phyloP scores from a whole-genome alignment of 306 rosid genomes.

The Sindora glabra region DNA sequence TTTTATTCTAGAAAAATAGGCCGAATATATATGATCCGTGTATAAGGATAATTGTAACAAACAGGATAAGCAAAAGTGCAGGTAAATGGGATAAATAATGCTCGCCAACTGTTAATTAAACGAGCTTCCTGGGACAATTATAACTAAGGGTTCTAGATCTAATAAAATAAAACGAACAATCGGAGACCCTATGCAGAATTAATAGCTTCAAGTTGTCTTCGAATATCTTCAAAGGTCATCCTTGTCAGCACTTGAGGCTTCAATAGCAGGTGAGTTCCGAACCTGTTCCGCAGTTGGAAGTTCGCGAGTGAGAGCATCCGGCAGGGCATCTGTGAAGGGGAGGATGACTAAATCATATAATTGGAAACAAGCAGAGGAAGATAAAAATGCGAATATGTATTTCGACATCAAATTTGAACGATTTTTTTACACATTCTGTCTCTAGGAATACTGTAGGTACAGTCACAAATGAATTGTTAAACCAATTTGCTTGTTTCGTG shows the following conservation, averaged over 20 bases:
- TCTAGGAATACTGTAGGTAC: too few species aligned
- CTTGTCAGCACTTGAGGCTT: slow-evolving; percentile 20
- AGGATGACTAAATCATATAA: neutral
- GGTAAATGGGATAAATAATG: too few species aligned
- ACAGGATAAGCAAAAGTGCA: too few species aligned
- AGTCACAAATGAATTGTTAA: too few species aligned
- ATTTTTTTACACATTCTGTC: too few species aligned
- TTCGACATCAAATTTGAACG: too few species aligned
- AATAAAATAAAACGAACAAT: neutral
- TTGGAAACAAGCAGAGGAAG: neutral
- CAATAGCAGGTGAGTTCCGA: slow-evolving; percentile 17
- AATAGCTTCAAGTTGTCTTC: slow-evolving; percentile 82
- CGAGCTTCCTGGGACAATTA: neutral
- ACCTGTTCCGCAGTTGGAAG: slow-evolving; percentile 76
- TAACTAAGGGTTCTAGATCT: neutral
- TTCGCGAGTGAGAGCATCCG: slow-evolving; percentile 88
- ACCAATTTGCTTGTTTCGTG: too few species aligned
- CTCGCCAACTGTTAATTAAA: too few species aligned
- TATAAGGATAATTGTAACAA: too few species aligned
- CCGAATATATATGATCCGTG: too few species aligned
- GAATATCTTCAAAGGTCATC: slow-evolving; percentile 83
- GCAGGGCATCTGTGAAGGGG: slow-evolving; percentile 51
- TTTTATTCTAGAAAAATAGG: too few species aligned
- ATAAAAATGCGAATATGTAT: too few species aligned
- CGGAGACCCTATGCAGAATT: slow-evolving; percentile 35